Conservation (phyloP, 805 yeast species). For the Starmerella davenportii region DNA sequence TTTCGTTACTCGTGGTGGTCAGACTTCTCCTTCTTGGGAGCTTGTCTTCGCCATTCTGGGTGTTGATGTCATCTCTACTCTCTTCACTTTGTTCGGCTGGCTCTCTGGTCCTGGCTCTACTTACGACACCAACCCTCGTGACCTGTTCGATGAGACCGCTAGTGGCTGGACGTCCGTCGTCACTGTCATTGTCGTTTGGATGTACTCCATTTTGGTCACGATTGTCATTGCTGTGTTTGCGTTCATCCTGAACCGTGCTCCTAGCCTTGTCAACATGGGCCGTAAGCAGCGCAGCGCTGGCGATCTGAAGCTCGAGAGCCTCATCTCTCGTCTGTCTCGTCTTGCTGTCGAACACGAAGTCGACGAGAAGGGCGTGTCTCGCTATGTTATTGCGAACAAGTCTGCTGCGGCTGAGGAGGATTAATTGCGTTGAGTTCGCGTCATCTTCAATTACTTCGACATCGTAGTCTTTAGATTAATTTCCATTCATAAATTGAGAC, state of each 20-base stretch:
- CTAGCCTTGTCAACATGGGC: constrained; percentile 22
- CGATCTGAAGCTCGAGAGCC: constrained; percentile 24
- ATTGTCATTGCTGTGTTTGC: constrained; percentile 91
- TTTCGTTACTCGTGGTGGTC: constrained; percentile 95
- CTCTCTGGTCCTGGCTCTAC: constrained; percentile 30
- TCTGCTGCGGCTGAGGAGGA: constrained; percentile 22
- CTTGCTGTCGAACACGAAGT: constrained; percentile 26
- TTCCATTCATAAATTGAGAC: background rate
- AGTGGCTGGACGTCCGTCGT: constrained; percentile 94
- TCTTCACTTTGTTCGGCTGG: constrained; percentile 90
- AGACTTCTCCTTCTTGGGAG: constrained; percentile 98
- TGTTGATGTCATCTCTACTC: constrained; percentile 81
- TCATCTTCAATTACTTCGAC: background rate
- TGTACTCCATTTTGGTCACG: constrained; percentile 91
- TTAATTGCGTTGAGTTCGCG: background rate
- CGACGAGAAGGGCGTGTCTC: constrained; percentile 19
- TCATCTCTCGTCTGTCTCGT: constrained; percentile 23
- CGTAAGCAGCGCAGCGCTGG: constrained; percentile 20
- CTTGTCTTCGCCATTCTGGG: constrained; percentile 79
- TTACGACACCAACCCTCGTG: constrained; percentile 20
- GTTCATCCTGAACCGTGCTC: constrained; percentile 41
- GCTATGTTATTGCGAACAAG: constrained; percentile 23
- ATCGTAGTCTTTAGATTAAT: background rate
- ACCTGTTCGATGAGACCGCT: constrained; percentile 31
- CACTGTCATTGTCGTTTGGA: constrained; percentile 81